Evolutionary conservation across 108 stramenopile species (phyloP).

Genomic region (Pseudonitzschia delicatissima): DNA sequence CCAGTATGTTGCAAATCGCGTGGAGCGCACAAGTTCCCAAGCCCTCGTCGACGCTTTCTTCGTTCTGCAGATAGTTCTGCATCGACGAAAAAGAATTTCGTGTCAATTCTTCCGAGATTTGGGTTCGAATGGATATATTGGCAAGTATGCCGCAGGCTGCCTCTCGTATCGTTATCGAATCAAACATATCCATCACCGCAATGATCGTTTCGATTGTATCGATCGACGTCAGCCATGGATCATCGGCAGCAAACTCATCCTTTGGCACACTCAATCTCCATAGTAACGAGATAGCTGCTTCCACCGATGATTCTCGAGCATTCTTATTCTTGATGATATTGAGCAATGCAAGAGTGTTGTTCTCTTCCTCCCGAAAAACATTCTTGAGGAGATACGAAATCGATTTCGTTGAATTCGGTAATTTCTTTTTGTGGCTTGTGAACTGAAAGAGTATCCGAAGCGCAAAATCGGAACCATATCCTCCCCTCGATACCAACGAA

Average conservation of each 20-base stretch:
- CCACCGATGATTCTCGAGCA: slow-evolving; percentile 8
- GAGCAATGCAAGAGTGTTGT: slow-evolving; percentile 4
- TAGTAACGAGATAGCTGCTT: slow-evolving; percentile 19
- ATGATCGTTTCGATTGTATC: slow-evolving; percentile 15
- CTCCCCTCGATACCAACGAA: slow-evolving; percentile 4
- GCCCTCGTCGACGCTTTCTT: slow-evolving; percentile 9
- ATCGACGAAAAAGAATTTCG: neutral
- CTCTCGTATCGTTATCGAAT: slow-evolving; percentile 11
- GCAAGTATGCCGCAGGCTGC: slow-evolving; percentile 17
- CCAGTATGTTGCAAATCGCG: slow-evolving; percentile 30
- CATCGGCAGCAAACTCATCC: slow-evolving; percentile 12
- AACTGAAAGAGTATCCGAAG: slow-evolving; percentile 20
- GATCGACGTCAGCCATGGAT: neutral
- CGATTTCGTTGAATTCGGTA: slow-evolving; percentile 12
- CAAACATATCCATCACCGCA: slow-evolving; percentile 6
- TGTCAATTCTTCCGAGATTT: slow-evolving; percentile 12
- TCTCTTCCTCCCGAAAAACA: neutral
- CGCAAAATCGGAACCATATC: slow-evolving; percentile 18
- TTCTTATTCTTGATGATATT: neutral
- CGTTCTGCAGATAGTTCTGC: slow-evolving; percentile 1
- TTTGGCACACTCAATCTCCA: slow-evolving; percentile 29
- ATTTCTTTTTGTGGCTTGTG: slow-evolving; percentile 18
- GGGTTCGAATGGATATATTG: slow-evolving; percentile 13
- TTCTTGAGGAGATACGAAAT: slow-evolving; percentile 9
- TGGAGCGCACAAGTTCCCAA: slow-evolving; percentile 21